Percentiles rank a stretch among this genome's conserved stretches.
Evolutionary conservation across 2,329 filamentous ascomycete species (phyloP).

Genomic region (Berkeleyomyces rouxiae): DNA sequence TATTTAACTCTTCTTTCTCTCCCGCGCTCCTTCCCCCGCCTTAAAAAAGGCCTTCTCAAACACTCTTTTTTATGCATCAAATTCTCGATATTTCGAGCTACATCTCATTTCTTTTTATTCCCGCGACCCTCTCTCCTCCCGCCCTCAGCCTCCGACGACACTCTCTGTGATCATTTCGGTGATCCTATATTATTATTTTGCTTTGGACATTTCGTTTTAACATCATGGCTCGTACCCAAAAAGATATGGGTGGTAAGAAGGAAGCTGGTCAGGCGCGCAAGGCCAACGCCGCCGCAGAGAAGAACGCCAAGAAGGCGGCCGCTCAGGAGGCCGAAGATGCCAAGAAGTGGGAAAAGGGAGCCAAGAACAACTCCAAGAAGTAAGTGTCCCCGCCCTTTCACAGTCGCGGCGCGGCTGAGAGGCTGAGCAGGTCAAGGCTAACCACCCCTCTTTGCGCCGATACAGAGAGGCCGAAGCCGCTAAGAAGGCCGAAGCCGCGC

Average conservation of each 20-base stretch:
- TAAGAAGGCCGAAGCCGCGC: slow-evolving; percentile 65
- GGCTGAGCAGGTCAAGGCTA: slow-evolving; percentile 5
- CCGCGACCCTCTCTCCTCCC: neutral
- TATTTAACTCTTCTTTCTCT: neutral
- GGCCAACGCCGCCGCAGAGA: slow-evolving; percentile 68
- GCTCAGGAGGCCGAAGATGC: slow-evolving; percentile 53
- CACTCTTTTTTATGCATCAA: neutral
- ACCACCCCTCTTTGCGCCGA: neutral
- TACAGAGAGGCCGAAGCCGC: slow-evolving; percentile 64
- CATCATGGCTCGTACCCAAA: slow-evolving; percentile 57
- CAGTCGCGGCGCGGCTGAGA: neutral
- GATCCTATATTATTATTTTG: neutral
- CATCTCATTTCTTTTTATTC: neutral
- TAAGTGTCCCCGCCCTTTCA: slow-evolving; percentile 28
- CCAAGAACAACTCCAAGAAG: slow-evolving; percentile 80
- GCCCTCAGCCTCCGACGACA: neutral
- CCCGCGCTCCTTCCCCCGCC: neutral
- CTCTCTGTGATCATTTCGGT: neutral
- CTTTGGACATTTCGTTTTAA: slow-evolving; percentile 1
- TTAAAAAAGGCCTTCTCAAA: neutral
- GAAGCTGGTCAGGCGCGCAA: slow-evolving; percentile 79
- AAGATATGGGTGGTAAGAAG: slow-evolving; percentile 73
- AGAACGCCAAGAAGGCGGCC: slow-evolving; percentile 53
- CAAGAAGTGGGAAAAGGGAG: slow-evolving; percentile 66
- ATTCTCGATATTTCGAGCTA: neutral